Percentiles rank a stretch among this genome's conserved stretches.
Conservation (phyloP, 2,329 filamentous ascomycete species). For the Didymella arachidicola region DNA sequence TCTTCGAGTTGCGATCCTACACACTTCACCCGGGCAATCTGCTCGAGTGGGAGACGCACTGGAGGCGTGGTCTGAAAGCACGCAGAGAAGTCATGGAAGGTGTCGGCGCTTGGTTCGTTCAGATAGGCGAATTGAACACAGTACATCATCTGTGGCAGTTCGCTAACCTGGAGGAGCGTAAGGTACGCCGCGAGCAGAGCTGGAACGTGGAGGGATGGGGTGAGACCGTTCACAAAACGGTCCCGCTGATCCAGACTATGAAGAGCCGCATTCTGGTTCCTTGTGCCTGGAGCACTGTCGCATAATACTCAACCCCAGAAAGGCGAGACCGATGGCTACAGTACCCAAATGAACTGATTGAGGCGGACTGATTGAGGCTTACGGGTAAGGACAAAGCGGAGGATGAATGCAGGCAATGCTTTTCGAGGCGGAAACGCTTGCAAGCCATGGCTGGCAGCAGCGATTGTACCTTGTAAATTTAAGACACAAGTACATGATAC, state of each 20-base stretch:
- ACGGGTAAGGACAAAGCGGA: not conserved
- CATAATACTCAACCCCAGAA: slow-evolving; percentile 56
- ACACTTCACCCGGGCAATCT: slow-evolving; percentile 94
- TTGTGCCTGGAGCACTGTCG: slow-evolving; percentile 95
- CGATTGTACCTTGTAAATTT: not conserved
- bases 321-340: not conserved
- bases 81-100: slow-evolving; percentile 98
- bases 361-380: not conserved
- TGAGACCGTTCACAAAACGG: slow-evolving; percentile 97
- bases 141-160: slow-evolving; percentile 99
- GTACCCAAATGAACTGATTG: too few species aligned
- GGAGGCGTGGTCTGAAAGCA: slow-evolving; percentile 89
- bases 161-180: slow-evolving; percentile 92
- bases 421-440: not conserved
- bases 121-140: slow-evolving; percentile 96
- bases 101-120: slow-evolving; percentile 97
- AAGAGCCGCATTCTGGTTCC: slow-evolving; percentile 91
- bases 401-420: not conserved
- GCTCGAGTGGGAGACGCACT: slow-evolving; percentile 98
- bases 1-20: slow-evolving; percentile 97
- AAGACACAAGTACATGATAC: not conserved
- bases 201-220: slow-evolving; percentile 96
- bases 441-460: not conserved
- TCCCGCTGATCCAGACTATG: slow-evolving; percentile 96
- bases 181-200: slow-evolving; percentile 87